A percentile compares a stretch with the other conserved stretches of the same genome.
Conservation (phyloP, 805 yeast species). For the Ogataea neopini region DNA sequence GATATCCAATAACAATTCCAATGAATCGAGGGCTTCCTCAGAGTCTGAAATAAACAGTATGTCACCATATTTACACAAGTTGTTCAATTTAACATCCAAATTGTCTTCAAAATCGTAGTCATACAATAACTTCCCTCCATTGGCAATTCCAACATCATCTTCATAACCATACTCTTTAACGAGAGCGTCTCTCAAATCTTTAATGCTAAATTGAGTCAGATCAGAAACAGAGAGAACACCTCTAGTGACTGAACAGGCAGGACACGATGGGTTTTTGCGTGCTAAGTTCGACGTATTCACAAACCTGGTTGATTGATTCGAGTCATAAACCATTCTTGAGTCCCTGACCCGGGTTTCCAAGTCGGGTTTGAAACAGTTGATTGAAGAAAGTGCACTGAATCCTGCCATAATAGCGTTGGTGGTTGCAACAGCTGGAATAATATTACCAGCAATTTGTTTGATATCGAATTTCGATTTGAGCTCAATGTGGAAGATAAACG, state of each 20-base stretch:
- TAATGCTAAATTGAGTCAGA: constrained; percentile 39
- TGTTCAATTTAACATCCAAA: constrained; percentile 44
- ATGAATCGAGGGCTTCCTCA: constrained; percentile 60
- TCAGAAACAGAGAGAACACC: constrained; percentile 45
- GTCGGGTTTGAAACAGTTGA: constrained; percentile 44
- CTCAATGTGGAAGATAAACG: constrained; percentile 68
- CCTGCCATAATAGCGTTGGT: constrained; percentile 97
- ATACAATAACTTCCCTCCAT: constrained; percentile 58
- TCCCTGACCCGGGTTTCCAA: constrained; percentile 33
- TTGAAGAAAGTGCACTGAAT: constrained; percentile 71
- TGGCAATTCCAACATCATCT: constrained; percentile 55
- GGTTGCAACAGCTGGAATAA: constrained; percentile 97
- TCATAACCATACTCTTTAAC: constrained; percentile 52
- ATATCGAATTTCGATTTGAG: constrained; percentile 78
- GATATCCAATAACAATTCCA: constrained; percentile 56
- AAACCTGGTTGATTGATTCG: constrained; percentile 58
- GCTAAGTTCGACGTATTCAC: constrained; percentile 63
- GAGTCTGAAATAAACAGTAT: constrained; percentile 78
- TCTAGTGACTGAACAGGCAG: constrained; percentile 59
- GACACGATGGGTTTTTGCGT: constrained; percentile 69
- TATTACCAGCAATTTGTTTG: constrained; percentile 95
- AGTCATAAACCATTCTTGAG: constrained; percentile 52
- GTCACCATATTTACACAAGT: constrained; percentile 58
- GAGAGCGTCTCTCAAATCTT: constrained; percentile 53
- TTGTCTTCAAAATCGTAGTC: constrained; percentile 92